Percentiles rank a stretch among this genome's conserved stretches.
Evolutionary conservation across 176 grass and related monocot genomes (phyloP).

Genomic region (Triticum timopheevii): DNA sequence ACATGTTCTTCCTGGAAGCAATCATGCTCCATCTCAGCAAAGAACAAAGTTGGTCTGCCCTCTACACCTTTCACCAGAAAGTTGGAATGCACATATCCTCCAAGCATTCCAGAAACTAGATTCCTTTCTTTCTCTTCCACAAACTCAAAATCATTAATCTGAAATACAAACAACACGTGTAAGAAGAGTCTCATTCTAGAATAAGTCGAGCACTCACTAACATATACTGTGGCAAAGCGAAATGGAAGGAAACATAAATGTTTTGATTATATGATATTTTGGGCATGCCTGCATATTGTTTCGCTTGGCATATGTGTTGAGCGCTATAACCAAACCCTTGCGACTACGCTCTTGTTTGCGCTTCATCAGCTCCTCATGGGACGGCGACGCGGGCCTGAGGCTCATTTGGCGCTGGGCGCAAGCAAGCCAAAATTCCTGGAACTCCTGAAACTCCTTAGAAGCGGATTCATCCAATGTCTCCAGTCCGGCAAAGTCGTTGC

Average conservation of each 20-base stretch:
- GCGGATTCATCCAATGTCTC: too few species aligned
- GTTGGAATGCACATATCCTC: constrained; percentile 2
- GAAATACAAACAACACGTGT: neutral
- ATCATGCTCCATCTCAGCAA: neutral
- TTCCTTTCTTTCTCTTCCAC: neutral
- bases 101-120: neutral
- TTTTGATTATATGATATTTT: neutral
- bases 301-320: neutral
- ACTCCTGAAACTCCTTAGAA: too few species aligned
- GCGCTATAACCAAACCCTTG: neutral
- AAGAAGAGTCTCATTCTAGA: too few species aligned
- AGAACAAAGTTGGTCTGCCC: neutral
- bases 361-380: neutral
- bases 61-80: constrained; percentile 11
- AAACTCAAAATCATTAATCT: neutral
- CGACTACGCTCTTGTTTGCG: neutral
- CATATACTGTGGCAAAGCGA: neutral
- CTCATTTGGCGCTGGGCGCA: neutral
- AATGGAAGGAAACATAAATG: neutral
- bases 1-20: neutral
- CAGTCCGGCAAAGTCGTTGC: too few species aligned
- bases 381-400: neutral
- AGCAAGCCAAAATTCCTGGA: neutral
- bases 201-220: too few species aligned
- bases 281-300: neutral